These are phyloP conservation scores for Auricularia sp. DNA, from an alignment of 768 basidiomycete genomes.

Conservation along the genomic window DNA sequence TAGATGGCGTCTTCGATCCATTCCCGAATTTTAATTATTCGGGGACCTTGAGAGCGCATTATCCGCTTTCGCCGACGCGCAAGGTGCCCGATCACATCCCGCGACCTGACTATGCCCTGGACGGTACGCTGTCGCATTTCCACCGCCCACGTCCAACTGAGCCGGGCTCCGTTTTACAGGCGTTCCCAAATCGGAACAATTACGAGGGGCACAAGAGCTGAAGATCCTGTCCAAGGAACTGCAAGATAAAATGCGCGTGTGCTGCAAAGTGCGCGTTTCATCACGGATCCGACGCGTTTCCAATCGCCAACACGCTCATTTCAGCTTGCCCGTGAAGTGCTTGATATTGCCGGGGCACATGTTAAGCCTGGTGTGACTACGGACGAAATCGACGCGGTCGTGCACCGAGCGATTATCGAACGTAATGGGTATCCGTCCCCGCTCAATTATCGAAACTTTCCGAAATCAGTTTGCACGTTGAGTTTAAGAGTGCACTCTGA, in stretches of 20 bases:
- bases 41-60: constrained; percentile 68
- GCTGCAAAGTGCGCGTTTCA: constrained; percentile 50
- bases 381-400: constrained; percentile 87
- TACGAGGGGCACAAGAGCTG: constrained; percentile 43
- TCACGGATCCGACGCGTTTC: not conserved
- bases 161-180: constrained; percentile 28
- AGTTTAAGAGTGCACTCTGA: not conserved
- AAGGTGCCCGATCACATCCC: constrained; percentile 73
- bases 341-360: constrained; percentile 81
- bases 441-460: constrained; percentile 81
- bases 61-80: constrained; percentile 77
- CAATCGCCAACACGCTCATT: not conserved
- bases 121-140: constrained; percentile 36
- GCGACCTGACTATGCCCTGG: constrained; percentile 78
- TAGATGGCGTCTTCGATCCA: constrained; percentile 73
- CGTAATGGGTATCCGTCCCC: constrained; percentile 90
- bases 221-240: constrained; percentile 60
- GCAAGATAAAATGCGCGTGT: constrained; percentile 81
- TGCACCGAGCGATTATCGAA: constrained; percentile 85
- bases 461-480: constrained; percentile 94
- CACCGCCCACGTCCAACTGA: constrained; percentile 2
- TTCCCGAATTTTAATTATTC: constrained; percentile 71
- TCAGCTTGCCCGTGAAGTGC: constrained; percentile 83
- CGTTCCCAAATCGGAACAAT: constrained; percentile 46
- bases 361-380: constrained; percentile 90